Conservation (phyloP, 2,329 filamentous ascomycete species). For the Paracoccidioides lutzii region DNA sequence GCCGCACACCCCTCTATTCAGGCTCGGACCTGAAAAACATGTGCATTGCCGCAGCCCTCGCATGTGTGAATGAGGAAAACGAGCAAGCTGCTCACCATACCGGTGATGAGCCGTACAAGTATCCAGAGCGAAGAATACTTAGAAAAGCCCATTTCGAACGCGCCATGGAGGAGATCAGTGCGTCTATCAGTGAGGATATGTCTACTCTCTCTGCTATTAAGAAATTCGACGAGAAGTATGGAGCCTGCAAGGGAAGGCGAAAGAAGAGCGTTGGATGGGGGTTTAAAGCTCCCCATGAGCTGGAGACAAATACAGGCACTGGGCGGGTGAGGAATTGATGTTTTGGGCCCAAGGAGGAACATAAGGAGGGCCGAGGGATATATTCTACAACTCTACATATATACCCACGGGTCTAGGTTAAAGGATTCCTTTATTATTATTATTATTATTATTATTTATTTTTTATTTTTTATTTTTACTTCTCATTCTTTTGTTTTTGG, state of each 20-base stretch:
- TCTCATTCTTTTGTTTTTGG: too few species aligned
- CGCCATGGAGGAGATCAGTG: constrained; percentile 76
- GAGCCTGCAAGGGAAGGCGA: constrained; percentile 58
- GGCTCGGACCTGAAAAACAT: constrained; percentile 42
- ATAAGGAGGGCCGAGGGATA: not conserved
- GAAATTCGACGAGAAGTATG: constrained; percentile 93
- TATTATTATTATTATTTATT: too few species aligned
- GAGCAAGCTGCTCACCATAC: constrained; percentile 25
- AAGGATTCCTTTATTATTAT: too few species aligned
- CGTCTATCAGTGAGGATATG: constrained; percentile 93
- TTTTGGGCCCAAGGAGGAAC: not conserved
- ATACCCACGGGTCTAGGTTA: not conserved
- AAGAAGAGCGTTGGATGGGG: constrained; percentile 45
- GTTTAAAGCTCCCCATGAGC: constrained; percentile 21
- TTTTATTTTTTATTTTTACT: too few species aligned
- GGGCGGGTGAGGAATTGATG: constrained; percentile 11
- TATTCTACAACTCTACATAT: not conserved
- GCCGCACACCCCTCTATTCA: constrained; percentile 37
- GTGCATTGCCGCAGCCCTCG: constrained; percentile 37
- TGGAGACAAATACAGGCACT: constrained; percentile 6
- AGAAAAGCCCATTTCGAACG: constrained; percentile 63
- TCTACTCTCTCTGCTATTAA: constrained; percentile 68
- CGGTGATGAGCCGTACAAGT: constrained; percentile 39
- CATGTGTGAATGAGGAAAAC: constrained; percentile 37
- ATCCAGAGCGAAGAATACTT: constrained; percentile 57